A percentile compares a stretch with the other conserved stretches of the same genome.
Conservation (phyloP, 108 stramenopile genomes). For the Cyclotella distinguenda region DNA sequence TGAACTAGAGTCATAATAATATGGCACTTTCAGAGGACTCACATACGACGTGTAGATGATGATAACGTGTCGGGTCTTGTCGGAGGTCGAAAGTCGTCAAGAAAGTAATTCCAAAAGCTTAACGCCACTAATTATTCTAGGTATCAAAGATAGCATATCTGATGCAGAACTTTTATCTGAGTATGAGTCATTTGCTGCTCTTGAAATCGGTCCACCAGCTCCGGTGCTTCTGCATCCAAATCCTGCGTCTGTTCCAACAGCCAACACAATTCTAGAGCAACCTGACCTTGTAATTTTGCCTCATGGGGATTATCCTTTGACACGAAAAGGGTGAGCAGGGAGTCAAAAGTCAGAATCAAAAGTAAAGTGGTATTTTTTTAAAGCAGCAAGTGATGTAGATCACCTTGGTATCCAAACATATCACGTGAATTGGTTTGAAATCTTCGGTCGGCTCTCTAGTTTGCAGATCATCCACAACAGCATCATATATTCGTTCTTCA, state of each 20-base stretch:
- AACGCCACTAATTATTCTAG: too few species aligned
- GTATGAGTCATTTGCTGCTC: slow-evolving; percentile 81
- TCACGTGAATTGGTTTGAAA: slow-evolving; percentile 86
- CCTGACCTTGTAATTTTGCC: slow-evolving; percentile 76
- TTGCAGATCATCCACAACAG: slow-evolving; percentile 91
- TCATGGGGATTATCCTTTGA: slow-evolving; percentile 87
- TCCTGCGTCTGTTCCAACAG: slow-evolving; percentile 71
- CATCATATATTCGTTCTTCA: slow-evolving; percentile 92
- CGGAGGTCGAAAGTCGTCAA: too few species aligned
- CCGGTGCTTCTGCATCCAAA: slow-evolving; percentile 70
- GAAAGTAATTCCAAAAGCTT: too few species aligned
- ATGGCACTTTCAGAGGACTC: not conserved
- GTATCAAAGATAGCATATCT: slow-evolving; percentile 88
- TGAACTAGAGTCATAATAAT: not conserved
- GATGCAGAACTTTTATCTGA: slow-evolving; percentile 84
- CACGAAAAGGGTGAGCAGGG: not conserved
- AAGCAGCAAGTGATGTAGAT: not conserved
- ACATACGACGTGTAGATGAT: not conserved
- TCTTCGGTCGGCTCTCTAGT: slow-evolving; percentile 85
- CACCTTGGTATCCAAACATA: slow-evolving; percentile 89
- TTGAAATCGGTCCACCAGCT: slow-evolving; percentile 81
- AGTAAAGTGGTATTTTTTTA: not conserved
- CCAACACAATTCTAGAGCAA: slow-evolving; percentile 86
- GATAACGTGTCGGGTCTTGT: too few species aligned
- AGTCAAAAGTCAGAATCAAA: not conserved